Conservation (phyloP, 1,284 basidiomycete species). For the Ustilago lituana region DNA sequence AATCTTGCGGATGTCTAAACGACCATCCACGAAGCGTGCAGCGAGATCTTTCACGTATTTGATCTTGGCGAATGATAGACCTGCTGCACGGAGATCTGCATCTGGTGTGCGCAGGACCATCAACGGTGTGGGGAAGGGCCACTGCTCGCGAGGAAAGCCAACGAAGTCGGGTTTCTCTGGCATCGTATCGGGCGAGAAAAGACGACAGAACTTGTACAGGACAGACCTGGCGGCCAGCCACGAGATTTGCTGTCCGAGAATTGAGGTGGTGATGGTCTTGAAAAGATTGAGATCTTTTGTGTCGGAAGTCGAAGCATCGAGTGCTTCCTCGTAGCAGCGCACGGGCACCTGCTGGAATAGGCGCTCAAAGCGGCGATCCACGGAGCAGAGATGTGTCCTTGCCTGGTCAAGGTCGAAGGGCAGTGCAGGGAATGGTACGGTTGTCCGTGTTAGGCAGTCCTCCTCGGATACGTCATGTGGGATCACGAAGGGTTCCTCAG, state of each 20-base stretch:
- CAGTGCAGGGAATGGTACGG: constrained; percentile 67
- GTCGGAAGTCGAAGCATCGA: constrained; percentile 36
- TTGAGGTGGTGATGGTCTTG: constrained; percentile 73
- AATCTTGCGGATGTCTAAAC: constrained; percentile 58
- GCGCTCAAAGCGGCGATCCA: constrained; percentile 77
- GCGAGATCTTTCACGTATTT: constrained; percentile 63
- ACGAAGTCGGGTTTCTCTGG: constrained; percentile 59
- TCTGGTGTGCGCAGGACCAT: constrained; percentile 55
- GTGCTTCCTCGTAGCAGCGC: constrained; percentile 75
- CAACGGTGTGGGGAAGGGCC: constrained; percentile 61
- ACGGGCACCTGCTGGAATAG: constrained; percentile 76
- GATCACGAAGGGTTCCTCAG: constrained; percentile 43
- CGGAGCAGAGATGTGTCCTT: constrained; percentile 75
- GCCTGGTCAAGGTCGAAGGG: constrained; percentile 80
- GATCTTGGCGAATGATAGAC: constrained; percentile 62
- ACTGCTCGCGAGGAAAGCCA: constrained; percentile 53
- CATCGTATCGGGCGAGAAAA: constrained; percentile 51
- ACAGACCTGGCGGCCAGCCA: constrained; percentile 89
- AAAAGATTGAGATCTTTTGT: constrained; percentile 70
- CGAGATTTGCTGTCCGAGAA: constrained; percentile 87
- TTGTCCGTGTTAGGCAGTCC: constrained; percentile 47
- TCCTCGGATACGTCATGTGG: constrained; percentile 34
- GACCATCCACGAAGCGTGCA: constrained; percentile 57
- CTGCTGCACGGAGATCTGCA: constrained; percentile 53
- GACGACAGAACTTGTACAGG: constrained; percentile 78